Evolutionary conservation across 257 asterid species (phyloP).

Genomic region (Marsdenia floribunda): DNA sequence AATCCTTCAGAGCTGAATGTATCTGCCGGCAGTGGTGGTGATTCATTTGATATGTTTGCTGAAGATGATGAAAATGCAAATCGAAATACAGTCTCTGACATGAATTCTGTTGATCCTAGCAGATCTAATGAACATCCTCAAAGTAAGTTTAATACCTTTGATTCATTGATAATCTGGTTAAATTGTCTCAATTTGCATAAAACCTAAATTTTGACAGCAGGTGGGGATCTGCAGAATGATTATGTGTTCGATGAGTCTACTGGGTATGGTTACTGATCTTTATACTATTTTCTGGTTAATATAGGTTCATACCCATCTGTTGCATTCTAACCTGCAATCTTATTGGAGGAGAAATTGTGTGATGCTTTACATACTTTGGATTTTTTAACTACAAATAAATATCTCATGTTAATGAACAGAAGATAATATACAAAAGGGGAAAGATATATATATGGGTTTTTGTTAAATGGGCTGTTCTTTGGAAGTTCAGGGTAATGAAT

Average conservation of each 20-base stretch:
- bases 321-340: not conserved
- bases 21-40: slow-evolving; percentile 27
- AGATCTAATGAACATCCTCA: slow-evolving; percentile 31
- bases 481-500: not conserved
- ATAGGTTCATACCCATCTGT: not conserved
- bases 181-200: not conserved
- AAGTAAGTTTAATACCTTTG: slow-evolving; percentile 32
- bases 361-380: not conserved
- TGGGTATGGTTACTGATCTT: slow-evolving; percentile 49
- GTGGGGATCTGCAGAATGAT: slow-evolving; percentile 58
- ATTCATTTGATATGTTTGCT: slow-evolving; percentile 72
- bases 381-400: no score
- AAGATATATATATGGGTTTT: not conserved
- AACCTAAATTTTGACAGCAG: slow-evolving; percentile 38
- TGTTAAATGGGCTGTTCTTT: not conserved
- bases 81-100: slow-evolving; percentile 40
- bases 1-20: slow-evolving; percentile 18
- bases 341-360: not conserved
- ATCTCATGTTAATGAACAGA: not conserved
- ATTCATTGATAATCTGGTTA: slow-evolving; percentile 7
- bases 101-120: slow-evolving; percentile 23
- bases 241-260: slow-evolving; percentile 74
- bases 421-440: not conserved
- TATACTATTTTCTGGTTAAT: slow-evolving; percentile 2
- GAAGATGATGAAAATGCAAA: slow-evolving; percentile 58